These are phyloP conservation scores for Saraca asoca DNA, from an alignment of 331 rosid species.

Conservation along the genomic window DNA sequence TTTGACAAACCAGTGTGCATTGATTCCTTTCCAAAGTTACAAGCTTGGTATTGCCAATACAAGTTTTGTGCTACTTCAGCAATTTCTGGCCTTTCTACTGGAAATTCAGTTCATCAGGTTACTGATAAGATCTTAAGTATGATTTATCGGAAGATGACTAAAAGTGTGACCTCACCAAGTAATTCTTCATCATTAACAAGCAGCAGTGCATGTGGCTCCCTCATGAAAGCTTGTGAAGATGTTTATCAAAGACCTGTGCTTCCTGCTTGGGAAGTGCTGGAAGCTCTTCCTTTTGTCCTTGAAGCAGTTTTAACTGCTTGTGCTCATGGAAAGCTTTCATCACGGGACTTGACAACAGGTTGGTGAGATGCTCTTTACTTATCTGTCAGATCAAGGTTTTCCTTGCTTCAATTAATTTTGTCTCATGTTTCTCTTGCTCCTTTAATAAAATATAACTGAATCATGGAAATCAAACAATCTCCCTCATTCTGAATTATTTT, in stretches of 20 bases:
- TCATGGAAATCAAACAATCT: constrained; percentile 29
- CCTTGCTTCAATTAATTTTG: constrained; percentile 23
- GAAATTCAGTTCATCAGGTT: constrained; percentile 66
- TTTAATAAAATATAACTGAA: constrained; percentile 23
- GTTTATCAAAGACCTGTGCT: constrained; percentile 58
- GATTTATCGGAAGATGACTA: constrained; percentile 67
- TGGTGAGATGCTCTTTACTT: constrained; percentile 37
- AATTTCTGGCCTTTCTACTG: constrained; percentile 38
- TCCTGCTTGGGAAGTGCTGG: constrained; percentile 80
- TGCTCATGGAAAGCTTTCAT: constrained; percentile 75
- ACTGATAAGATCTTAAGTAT: constrained; percentile 64
- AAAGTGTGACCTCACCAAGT: constrained; percentile 46
- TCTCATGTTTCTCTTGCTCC: constrained; percentile 18
- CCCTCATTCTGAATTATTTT: constrained; percentile 22
- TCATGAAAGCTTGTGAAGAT: constrained; percentile 53
- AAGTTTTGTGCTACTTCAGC: constrained; percentile 43
- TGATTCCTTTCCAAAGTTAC: constrained; percentile 47
- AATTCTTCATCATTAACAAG: constrained; percentile 50
- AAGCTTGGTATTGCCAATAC: constrained; percentile 49
- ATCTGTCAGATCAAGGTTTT: constrained; percentile 13
- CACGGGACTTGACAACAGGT: constrained; percentile 85
- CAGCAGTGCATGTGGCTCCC: constrained; percentile 46
- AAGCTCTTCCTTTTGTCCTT: constrained; percentile 75
- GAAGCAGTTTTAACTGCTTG: constrained; percentile 79
- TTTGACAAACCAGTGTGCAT: constrained; percentile 27